Evolutionary conservation across 2,329 filamentous ascomycete species (phyloP).

Genomic region (Achaetomium macrosporum): DNA sequence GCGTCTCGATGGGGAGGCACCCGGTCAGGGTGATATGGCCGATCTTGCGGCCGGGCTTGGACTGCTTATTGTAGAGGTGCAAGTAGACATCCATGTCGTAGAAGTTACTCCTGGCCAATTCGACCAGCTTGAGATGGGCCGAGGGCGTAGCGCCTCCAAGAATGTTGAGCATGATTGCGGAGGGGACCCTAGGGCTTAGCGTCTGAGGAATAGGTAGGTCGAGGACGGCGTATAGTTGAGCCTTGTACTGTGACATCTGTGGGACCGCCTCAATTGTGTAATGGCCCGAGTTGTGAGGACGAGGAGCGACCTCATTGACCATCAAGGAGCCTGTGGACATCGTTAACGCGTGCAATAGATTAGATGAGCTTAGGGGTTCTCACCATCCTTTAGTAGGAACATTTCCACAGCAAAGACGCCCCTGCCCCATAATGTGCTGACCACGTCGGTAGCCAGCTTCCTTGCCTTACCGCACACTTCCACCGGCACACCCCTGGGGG

Average conservation of each 20-base stretch:
- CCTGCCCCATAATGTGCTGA: constrained; percentile 75
- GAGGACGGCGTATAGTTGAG: constrained; percentile 80
- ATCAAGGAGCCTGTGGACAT: constrained; percentile 51
- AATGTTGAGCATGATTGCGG: constrained; percentile 75
- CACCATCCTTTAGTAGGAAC: constrained; percentile 73
- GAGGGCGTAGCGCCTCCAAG: constrained; percentile 61
- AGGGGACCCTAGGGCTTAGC: constrained; percentile 53
- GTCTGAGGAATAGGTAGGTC: constrained; percentile 49
- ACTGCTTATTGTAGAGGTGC: constrained; percentile 88
- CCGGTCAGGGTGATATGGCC: constrained; percentile 84
- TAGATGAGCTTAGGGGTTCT: constrained; percentile 9
- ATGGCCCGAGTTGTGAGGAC: constrained; percentile 86
- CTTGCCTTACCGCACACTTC: constrained; percentile 61
- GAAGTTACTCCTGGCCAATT: constrained; percentile 40
- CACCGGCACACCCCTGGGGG: constrained; percentile 64
- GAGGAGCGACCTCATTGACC: constrained; percentile 81
- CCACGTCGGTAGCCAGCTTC: constrained; percentile 70
- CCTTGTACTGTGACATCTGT: constrained; percentile 83
- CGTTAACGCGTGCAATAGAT: constrained; percentile 5
- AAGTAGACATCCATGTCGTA: constrained; percentile 51
- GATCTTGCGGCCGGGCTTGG: constrained; percentile 87
- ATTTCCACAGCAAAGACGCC: constrained; percentile 96
- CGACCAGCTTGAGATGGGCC: constrained; percentile 52
- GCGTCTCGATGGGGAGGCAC: constrained; percentile 59
- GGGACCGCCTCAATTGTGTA: constrained; percentile 90